Base-by-base conservation (phyloP, 2,329 filamentous ascomycete species). In the Hymenoscyphus repandus region DNA sequence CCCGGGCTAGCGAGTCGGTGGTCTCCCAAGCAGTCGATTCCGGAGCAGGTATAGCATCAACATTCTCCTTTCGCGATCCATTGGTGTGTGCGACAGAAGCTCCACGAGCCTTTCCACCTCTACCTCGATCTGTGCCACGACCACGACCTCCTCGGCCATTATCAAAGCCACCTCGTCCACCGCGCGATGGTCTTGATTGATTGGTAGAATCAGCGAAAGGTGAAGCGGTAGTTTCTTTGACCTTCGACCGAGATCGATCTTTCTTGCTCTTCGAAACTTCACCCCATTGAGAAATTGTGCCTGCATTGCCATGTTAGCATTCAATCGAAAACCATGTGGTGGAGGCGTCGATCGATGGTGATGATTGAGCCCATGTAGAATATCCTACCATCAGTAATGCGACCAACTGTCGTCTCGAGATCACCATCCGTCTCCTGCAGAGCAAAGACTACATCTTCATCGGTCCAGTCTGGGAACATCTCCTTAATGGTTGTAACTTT, bases 381-480 rank as follows among this genome's bases (percentile, higher is more conserved):
- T 53, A 32, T 44, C 70, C 65, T 76, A 90, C 87, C 87, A 71
- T 91, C 85, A 63, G 85, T 82, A 69, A 93, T 92, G 70, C 84
- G 83, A 64, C 86, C 83, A 66, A 88, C 86, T 59, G 87, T 82
- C 62, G 80, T 72, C 62, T 86, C 80, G 64, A 90, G 76, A 70
- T 93, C 87, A 63, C 88, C 88, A 63, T 88, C 80, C 50, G 85
- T 86, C 75, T 99, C 93, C 70, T 95, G 83, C 53, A 99, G 78
- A 56, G 91, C 91, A 69, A 93, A 93, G 58, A 97, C 83, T 58
- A 97, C 82, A 70, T 97, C 92, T 70, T 91, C 89, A 66, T 96
- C 89, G 62, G 90, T 92, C 93, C 92, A 97, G 71, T 90, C 86
- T 53, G 89, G 83, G 75, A 96, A 96, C 74, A 97, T 85, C 70